Conservation (phyloP, 768 basidiomycete species). For the Tulasnella sp. region DNA sequence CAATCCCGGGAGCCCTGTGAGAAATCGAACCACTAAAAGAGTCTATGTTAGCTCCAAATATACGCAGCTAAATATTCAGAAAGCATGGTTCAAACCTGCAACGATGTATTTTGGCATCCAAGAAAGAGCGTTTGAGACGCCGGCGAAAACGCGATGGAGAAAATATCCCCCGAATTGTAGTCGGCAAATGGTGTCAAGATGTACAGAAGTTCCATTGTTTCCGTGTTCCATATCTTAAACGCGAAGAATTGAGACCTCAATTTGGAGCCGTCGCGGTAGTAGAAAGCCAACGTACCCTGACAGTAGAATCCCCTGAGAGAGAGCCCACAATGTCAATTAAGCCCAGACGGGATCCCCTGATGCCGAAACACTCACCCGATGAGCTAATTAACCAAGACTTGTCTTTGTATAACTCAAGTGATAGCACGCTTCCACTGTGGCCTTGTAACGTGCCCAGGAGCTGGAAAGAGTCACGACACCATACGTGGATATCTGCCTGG, state of each 20-base stretch:
- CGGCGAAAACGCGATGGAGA: conserved; percentile 79
- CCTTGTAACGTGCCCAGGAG: conserved; percentile 72
- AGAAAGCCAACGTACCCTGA: conserved; percentile 60
- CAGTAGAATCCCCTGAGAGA: conserved; percentile 76
- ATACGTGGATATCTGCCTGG: conserved; percentile 76
- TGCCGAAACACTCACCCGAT: conserved; percentile 59
- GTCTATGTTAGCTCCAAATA: neutral
- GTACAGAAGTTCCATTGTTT: conserved; percentile 65
- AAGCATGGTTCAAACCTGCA: conserved; percentile 43
- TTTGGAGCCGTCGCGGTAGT: neutral
- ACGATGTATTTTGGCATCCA: conserved; percentile 90
- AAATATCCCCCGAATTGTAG: conserved; percentile 82
- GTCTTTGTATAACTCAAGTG: conserved; percentile 72
- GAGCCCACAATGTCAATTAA: neutral
- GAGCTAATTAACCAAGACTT: conserved; percentile 88
- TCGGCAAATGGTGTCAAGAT: conserved; percentile 78
- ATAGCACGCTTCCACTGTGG: conserved; percentile 83
- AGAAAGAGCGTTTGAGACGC: conserved; percentile 72
- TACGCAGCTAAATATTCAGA: neutral
- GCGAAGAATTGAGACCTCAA: neutral
- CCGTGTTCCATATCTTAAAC: conserved; percentile 79
- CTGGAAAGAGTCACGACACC: conserved; percentile 74
- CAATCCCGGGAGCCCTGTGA: conserved; percentile 32
- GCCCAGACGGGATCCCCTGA: neutral
- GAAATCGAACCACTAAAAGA: conserved; percentile 76